These are phyloP conservation scores for Ensete glaucum DNA, from an alignment of 176 grass and related monocot genomes.

Conservation along the genomic window DNA sequence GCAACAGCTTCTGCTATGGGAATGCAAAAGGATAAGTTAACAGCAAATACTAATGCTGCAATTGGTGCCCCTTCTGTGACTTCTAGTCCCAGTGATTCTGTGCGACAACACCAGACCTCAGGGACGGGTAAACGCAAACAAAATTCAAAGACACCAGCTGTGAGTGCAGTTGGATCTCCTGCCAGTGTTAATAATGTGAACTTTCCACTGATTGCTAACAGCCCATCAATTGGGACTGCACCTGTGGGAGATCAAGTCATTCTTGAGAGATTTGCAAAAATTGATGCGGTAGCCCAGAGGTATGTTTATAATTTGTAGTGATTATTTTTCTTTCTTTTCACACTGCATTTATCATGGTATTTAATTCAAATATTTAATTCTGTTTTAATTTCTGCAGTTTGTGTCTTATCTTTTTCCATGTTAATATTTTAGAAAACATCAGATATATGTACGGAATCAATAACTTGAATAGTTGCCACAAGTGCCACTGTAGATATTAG, in stretches of 20 bases:
- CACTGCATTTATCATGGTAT: not conserved
- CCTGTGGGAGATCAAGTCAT: constrained; percentile 73
- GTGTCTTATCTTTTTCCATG: too few species aligned
- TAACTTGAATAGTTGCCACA: too few species aligned
- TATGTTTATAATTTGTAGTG: constrained; percentile 30
- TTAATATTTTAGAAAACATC: too few species aligned
- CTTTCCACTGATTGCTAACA: constrained; percentile 49
- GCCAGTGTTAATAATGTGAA: constrained; percentile 94
- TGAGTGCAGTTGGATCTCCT: constrained; percentile 79
- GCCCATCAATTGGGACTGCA: constrained; percentile 66
- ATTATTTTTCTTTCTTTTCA: constrained; percentile 15
- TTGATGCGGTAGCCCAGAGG: constrained; percentile 55
- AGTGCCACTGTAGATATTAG: not conserved
- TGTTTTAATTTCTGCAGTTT: too few species aligned
- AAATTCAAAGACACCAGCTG: constrained; percentile 58
- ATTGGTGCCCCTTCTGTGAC: constrained; percentile 50
- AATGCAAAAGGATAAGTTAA: constrained; percentile 78
- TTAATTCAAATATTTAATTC: not conserved
- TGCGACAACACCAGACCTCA: constrained; percentile 59
- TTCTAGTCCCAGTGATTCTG: constrained; percentile 69
- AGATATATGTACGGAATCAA: too few species aligned
- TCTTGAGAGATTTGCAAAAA: constrained; percentile 72
- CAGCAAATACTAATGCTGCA: constrained; percentile 50
- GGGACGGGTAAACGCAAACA: constrained; percentile 54
- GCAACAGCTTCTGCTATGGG: constrained; percentile 62